These are phyloP conservation scores for Saccharum hybrid DNA, from an alignment of 202 grass and related monocot species.

Conservation along the genomic window DNA sequence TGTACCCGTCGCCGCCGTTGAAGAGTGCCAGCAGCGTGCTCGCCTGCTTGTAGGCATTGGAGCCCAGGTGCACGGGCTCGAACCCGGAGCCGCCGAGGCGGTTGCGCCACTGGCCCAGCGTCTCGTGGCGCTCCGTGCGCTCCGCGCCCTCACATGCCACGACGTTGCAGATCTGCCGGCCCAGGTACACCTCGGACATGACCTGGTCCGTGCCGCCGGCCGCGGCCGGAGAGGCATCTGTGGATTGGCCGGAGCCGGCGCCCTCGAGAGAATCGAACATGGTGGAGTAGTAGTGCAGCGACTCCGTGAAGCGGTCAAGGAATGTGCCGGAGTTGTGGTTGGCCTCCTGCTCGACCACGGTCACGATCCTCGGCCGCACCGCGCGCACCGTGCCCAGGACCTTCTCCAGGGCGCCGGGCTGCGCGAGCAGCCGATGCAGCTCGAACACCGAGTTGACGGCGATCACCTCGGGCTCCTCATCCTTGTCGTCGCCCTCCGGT, in stretches of 20 bases:
- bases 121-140: conserved; percentile 96
- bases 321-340: conserved; percentile 85
- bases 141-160: conserved; percentile 84
- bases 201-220: conserved; percentile 52
- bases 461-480: conserved; percentile 75
- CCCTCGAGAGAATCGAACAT: conserved; percentile 96
- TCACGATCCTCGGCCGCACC: conserved; percentile 79
- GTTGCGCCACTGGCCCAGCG: conserved; percentile 69
- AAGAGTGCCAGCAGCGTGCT: conserved; percentile 90
- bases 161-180: conserved; percentile 94
- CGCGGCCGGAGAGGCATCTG: conserved; percentile 35
- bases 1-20: conserved; percentile 87
- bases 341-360: conserved; percentile 89
- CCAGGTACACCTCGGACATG: conserved; percentile 91
- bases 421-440: conserved; percentile 74
- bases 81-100: conserved; percentile 70
- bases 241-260: conserved; percentile 47
- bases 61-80: conserved; percentile 70
- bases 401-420: conserved; percentile 72
- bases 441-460: conserved; percentile 87
- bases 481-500: conserved; percentile 41
- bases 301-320: conserved; percentile 86
- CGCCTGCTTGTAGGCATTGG: conserved; percentile 95
- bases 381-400: conserved; percentile 71
- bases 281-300: conserved; percentile 94